Base-by-base conservation (phyloP, 148 eudicot species). In the Camellia sinensis region DNA sequence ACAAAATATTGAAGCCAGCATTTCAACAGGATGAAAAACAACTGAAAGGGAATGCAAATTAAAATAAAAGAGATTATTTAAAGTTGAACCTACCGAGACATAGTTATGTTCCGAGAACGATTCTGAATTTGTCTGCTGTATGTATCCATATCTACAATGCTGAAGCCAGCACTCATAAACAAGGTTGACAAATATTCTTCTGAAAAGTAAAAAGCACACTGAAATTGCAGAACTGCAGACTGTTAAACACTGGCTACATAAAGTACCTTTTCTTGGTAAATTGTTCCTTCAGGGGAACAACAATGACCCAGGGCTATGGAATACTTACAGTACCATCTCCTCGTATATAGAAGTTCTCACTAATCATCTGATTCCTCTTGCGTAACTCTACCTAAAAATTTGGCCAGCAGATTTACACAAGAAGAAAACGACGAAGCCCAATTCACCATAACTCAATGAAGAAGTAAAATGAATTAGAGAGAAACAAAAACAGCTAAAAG, bases 251-350 rank as follows among this genome's bases (percentile, higher is more conserved):
- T 19, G 17, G 15, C 44, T 5, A 54, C 5, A 65, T 19, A 14
- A 43, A 29, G 37, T 29, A 29, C 37, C 37, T 29, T 29, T 29
- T 29, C 37, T 29, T 29, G 37, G 1, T 17, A 11, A 37, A 41
- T 15, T 1, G 29, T 15, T 37, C 66, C 60, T 64, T 41, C n/a
- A 54, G 56, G 74, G 40, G 9, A 75, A 64, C 62, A 81, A 37
- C 41, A 53, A 54, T 19, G 56, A 6, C 15, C 41, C 37, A 54
- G 53, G 74, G 77, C 18, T 19, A 73, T 2, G 7, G 67, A 76
- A 5, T 70, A 81, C 90, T 85, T 83, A 88, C 90, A 73, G 90
- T 88, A 56, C 87, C 90, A 82, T 88, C 90, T 74, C 88, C 87
- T 71, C 85, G 82, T 68, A 79, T 75, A 74, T 82, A 88, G 48